phyloP scores from a whole-genome alignment of 2,329 filamentous ascomycete species.

The Lithohypha guttulata region DNA sequence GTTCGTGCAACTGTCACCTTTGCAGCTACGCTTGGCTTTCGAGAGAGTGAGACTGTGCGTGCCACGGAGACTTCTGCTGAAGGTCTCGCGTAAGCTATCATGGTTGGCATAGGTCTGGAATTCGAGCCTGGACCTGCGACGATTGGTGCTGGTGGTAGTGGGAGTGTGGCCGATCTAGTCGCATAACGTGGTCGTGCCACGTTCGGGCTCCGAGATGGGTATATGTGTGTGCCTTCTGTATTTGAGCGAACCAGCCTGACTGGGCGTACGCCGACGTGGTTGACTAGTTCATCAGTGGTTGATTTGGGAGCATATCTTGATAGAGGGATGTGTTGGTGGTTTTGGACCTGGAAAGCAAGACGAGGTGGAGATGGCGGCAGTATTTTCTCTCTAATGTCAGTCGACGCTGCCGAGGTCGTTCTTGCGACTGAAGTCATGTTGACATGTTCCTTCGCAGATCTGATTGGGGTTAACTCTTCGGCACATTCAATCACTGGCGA shows the following conservation, averaged over 20 bases:
- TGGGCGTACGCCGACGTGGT: conserved; percentile 3
- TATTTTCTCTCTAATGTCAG: not conserved
- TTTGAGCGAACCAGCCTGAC: conserved; percentile 4
- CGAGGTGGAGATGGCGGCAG: conserved; percentile 5
- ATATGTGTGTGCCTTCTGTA: conserved; percentile 1
- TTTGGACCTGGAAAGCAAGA: conserved; percentile 18
- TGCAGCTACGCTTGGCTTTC: conserved; percentile 18
- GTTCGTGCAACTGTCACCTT: conserved; percentile 14
- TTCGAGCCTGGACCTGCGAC: conserved; percentile 2
- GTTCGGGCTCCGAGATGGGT: not conserved
- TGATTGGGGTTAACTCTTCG: conserved; percentile 15
- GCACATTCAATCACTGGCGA: conserved; percentile 17
- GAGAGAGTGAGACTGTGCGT: conserved; percentile 18
- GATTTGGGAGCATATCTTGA: conserved; percentile 19
- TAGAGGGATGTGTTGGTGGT: conserved; percentile 20
- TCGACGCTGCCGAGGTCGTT: not conserved
- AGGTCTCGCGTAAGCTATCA: conserved; percentile 8
- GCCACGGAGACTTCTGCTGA: conserved; percentile 18
- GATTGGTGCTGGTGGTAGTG: conserved; percentile 7
- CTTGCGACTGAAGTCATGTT: not conserved
- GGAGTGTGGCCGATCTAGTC: conserved; percentile 11
- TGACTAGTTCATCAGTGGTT: conserved; percentile 12
- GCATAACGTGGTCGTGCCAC: not conserved
- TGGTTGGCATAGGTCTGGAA: not conserved
- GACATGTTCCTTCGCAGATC: not conserved